Conservation (phyloP, 495 filamentous ascomycete genomes). For the Aspergillus affinis region DNA sequence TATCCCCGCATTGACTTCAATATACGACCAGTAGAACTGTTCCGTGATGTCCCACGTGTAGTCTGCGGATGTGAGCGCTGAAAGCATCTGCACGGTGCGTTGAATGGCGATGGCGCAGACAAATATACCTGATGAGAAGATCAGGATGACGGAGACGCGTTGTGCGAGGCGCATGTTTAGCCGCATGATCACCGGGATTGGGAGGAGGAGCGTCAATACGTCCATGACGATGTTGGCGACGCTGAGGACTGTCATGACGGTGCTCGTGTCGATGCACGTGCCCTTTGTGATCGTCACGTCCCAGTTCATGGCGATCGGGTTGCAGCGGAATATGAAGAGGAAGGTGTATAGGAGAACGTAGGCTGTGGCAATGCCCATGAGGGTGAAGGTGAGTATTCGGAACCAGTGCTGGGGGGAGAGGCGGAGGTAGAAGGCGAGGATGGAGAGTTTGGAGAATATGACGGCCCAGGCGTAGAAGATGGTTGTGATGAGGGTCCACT, state of each 20-base stretch:
- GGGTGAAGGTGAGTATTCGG: not conserved
- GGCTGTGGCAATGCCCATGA: not conserved
- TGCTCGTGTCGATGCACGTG: not conserved
- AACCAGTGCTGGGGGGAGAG: not conserved
- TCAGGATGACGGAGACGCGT: not conserved
- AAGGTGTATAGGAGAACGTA: not conserved
- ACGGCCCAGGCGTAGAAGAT: not conserved
- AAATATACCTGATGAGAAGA: not conserved
- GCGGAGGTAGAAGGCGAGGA: conserved; percentile 1
- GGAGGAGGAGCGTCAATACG: conserved; percentile 1
- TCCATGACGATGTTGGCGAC: conserved; percentile 1
- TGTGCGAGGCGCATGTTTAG: conserved; percentile 3
- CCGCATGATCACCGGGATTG: not conserved
- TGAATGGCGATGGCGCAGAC: not conserved
- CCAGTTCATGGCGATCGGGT: conserved; percentile 2
- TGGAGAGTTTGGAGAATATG: not conserved
- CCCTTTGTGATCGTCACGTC: not conserved
- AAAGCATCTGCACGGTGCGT: not conserved
- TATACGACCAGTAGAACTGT: not conserved
- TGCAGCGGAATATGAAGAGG: not conserved
- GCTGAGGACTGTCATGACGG: not conserved
- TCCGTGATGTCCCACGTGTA: not conserved
- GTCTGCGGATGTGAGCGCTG: not conserved
- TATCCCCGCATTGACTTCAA: not conserved
- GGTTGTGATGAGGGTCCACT: not conserved